Percentiles rank a stretch among this genome's conserved stretches.
These are phyloP conservation scores for Aspergillus pseudotamarii DNA, from an alignment of 2,329 filamentous ascomycete genomes.

Conservation along the genomic window DNA sequence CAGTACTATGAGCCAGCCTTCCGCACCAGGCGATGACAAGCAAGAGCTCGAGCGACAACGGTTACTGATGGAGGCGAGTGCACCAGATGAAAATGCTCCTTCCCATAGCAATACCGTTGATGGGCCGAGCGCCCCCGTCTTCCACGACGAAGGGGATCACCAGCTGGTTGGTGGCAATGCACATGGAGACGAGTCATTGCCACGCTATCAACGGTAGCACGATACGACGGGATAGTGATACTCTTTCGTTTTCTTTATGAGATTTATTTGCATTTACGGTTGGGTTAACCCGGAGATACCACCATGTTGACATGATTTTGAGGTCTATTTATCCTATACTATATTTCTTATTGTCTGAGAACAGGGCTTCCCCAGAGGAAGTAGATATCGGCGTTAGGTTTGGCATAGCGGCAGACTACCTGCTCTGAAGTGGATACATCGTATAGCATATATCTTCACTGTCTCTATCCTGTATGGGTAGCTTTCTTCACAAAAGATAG, in stretches of 20 bases:
- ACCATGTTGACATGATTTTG: conserved; percentile 20
- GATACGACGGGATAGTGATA: conserved; percentile 3
- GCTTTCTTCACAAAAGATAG: not conserved
- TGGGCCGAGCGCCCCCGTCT: conserved; percentile 60
- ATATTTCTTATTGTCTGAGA: conserved; percentile 6
- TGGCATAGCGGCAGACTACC: not conserved
- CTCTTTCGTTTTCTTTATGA: conserved; percentile 29
- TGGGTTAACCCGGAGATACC: conserved; percentile 37
- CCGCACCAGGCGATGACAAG: conserved; percentile 67
- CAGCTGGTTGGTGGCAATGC: conserved; percentile 44
- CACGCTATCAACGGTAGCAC: conserved; percentile 47
- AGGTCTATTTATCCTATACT: conserved; percentile 14
- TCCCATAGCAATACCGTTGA: conserved; percentile 15
- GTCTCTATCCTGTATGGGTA: not conserved
- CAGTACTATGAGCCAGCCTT: conserved; percentile 38
- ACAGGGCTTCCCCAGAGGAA: conserved; percentile 1
- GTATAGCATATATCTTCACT: not conserved
- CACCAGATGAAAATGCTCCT: conserved; percentile 47
- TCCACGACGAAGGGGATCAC: conserved; percentile 62
- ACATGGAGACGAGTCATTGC: conserved; percentile 44
- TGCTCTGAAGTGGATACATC: not conserved
- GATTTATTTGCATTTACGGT: conserved; percentile 22
- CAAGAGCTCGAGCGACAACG: conserved; percentile 71
- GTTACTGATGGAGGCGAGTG: conserved; percentile 66
- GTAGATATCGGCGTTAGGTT: conserved; percentile 2